Percentiles rank a stretch among this genome's conserved stretches.
phyloP scores from a whole-genome alignment of 192 early-diverging fungal genomes.

The Kappamyces sp. region DNA sequence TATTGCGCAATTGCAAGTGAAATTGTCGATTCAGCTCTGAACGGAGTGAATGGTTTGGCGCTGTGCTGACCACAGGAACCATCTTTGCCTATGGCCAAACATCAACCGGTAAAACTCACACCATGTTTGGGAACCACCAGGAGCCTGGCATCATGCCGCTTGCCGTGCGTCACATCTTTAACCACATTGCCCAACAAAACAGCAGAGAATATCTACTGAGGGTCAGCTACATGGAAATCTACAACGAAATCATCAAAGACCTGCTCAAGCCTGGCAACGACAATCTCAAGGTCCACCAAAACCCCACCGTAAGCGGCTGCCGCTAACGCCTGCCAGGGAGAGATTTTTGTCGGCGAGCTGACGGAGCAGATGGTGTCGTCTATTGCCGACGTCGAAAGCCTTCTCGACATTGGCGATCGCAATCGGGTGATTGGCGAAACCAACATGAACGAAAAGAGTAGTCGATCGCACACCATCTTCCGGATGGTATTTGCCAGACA shows the following conservation, averaged over 20 bases:
- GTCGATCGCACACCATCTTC: slow-evolving; percentile 94
- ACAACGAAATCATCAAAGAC: slow-evolving; percentile 73
- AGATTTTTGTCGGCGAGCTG: slow-evolving; percentile 42
- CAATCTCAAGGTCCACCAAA: slow-evolving; percentile 84
- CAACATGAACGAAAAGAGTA: slow-evolving; percentile 86
- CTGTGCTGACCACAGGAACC: slow-evolving; percentile 51
- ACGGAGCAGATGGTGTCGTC: slow-evolving; percentile 45
- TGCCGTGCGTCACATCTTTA: slow-evolving; percentile 62
- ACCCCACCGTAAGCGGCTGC: slow-evolving; percentile 33
- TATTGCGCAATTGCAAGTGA: slow-evolving; percentile 12
- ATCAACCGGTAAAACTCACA: slow-evolving; percentile 84
- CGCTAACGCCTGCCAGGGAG: slow-evolving; percentile 19
- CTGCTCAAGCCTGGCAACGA: slow-evolving; percentile 74
- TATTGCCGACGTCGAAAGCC: slow-evolving; percentile 33
- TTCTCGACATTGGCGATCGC: slow-evolving; percentile 41
- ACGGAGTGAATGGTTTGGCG: slow-evolving; percentile 7
- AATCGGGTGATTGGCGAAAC: slow-evolving; percentile 86
- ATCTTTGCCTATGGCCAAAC: slow-evolving; percentile 99
- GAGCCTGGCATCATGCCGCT: slow-evolving; percentile 66
- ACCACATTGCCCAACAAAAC: slow-evolving; percentile 43
- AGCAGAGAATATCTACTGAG: slow-evolving; percentile 81
- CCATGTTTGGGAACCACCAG: slow-evolving; percentile 56
- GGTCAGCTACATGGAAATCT: slow-evolving; percentile 95
- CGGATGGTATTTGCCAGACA: slow-evolving; percentile 58
- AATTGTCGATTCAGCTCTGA: background rate